phyloP scores from a whole-genome alignment of 2,329 filamentous ascomycete species.

The Aureobasidium uvarum region DNA sequence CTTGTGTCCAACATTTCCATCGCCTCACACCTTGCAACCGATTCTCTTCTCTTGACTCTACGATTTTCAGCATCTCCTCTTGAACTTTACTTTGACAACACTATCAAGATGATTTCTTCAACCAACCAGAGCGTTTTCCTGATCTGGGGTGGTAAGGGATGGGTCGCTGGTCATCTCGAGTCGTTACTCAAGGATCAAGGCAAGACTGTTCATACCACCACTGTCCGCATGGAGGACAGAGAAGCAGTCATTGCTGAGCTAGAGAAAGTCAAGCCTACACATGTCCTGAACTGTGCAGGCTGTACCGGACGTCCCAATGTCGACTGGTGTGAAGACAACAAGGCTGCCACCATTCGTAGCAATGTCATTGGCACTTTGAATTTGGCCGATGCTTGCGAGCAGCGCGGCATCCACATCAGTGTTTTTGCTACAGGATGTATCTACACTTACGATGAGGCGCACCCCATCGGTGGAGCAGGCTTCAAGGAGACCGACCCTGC shows the following conservation, averaged over 20 bases:
- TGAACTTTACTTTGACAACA: not conserved
- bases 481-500: constrained; percentile 62
- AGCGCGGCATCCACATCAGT: constrained; percentile 60
- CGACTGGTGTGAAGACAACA: constrained; percentile 70
- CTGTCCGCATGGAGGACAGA: constrained; percentile 64
- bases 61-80: not conserved
- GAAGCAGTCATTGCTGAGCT: constrained; percentile 58
- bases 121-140: constrained; percentile 50
- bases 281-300: constrained; percentile 65
- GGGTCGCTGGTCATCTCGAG: constrained; percentile 63
- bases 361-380: constrained; percentile 66
- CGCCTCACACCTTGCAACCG: not conserved
- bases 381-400: constrained; percentile 60
- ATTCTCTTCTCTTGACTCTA: not conserved
- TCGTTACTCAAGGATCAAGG: constrained; percentile 57
- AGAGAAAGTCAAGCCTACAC: constrained; percentile 60
- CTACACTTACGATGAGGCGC: constrained; percentile 61
- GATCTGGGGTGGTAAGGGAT: constrained; percentile 64
- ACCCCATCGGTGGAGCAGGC: constrained; percentile 60
- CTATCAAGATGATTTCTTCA: not conserved
- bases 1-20: not conserved
- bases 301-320: constrained; percentile 66
- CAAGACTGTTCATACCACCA: constrained; percentile 61
- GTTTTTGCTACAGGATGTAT: constrained; percentile 66
- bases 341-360: constrained; percentile 64